Percentiles rank a stretch among this genome's conserved stretches.
These are phyloP conservation scores for Globisporangium echinulatum DNA, from an alignment of 352 stramenopile genomes.

Conservation along the genomic window DNA sequence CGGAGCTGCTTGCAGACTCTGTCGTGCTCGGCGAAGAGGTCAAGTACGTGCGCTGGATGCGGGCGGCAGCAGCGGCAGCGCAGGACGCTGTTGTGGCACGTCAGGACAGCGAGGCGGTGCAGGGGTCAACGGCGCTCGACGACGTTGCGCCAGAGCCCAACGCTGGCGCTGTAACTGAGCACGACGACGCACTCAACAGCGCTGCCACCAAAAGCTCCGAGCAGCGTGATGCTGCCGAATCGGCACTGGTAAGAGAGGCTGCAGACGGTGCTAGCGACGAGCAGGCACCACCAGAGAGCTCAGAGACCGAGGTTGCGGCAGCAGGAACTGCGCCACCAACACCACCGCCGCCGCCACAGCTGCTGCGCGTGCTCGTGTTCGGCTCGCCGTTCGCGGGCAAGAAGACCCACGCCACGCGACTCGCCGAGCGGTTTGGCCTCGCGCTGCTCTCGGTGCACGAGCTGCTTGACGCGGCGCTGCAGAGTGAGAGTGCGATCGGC, in stretches of 20 bases:
- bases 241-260: neutral
- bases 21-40: conserved; percentile 51
- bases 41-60: conserved; percentile 60
- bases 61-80: conserved; percentile 2
- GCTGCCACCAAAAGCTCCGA: neutral
- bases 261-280: neutral
- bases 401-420: conserved; percentile 35
- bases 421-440: conserved; percentile 48
- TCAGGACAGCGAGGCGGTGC: neutral
- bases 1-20: conserved; percentile 35
- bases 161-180: neutral
- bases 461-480: conserved; percentile 26
- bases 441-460: conserved; percentile 43
- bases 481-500: conserved; percentile 25
- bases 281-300: neutral
- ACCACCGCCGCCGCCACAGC: neutral
- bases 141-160: neutral
- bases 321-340: neutral
- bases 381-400: conserved; percentile 61
- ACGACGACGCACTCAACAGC: no score
- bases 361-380: conserved; percentile 51
- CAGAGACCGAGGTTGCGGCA: neutral
- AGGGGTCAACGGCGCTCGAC: neutral
- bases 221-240: neutral
- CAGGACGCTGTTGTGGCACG: neutral